These are phyloP conservation scores for Neurospora africana DNA, from an alignment of 495 filamentous ascomycete species.

Conservation along the genomic window DNA sequence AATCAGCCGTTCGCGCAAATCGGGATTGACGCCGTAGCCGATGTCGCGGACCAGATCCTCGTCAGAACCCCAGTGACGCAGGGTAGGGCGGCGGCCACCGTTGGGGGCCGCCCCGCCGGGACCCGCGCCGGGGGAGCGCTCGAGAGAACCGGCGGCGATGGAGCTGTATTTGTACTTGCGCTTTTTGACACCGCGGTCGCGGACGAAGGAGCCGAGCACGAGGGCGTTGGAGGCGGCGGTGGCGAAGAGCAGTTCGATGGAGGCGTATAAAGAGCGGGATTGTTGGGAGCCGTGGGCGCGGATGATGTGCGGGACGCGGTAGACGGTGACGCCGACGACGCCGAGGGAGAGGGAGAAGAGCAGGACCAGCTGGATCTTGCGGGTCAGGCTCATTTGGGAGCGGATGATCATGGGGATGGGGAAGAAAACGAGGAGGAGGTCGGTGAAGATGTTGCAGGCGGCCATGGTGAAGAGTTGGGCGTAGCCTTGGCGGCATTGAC, in stretches of 20 bases:
- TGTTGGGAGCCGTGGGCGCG: constrained; percentile 52
- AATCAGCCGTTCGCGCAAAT: constrained; percentile 33
- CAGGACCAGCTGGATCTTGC: constrained; percentile 54
- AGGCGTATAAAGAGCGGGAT: constrained; percentile 65
- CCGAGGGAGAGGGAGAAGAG: constrained; percentile 75
- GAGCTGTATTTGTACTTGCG: constrained; percentile 56
- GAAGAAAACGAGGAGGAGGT: constrained; percentile 75
- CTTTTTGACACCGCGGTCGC: constrained; percentile 70
- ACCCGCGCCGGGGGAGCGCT: constrained; percentile 30
- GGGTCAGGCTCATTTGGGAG: constrained; percentile 55
- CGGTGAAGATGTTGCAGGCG: constrained; percentile 73
- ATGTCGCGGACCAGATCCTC: constrained; percentile 65
- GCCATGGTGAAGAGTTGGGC: constrained; percentile 84
- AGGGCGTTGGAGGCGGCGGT: constrained; percentile 67
- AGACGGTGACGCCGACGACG: constrained; percentile 64
- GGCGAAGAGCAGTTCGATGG: constrained; percentile 66
- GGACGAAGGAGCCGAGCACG: constrained; percentile 71
- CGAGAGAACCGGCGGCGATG: constrained; percentile 30
- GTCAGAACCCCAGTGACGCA: constrained; percentile 69
- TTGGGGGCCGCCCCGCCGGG: constrained; percentile 1
- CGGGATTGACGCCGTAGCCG: constrained; percentile 54
- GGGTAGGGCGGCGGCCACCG: constrained; percentile 33
- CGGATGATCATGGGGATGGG: constrained; percentile 77
- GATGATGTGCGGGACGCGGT: constrained; percentile 66
- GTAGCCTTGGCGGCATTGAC: constrained; percentile 72